These are phyloP conservation scores for Ophiobolus disseminans DNA, from an alignment of 2,329 filamentous ascomycete genomes.

Conservation along the genomic window DNA sequence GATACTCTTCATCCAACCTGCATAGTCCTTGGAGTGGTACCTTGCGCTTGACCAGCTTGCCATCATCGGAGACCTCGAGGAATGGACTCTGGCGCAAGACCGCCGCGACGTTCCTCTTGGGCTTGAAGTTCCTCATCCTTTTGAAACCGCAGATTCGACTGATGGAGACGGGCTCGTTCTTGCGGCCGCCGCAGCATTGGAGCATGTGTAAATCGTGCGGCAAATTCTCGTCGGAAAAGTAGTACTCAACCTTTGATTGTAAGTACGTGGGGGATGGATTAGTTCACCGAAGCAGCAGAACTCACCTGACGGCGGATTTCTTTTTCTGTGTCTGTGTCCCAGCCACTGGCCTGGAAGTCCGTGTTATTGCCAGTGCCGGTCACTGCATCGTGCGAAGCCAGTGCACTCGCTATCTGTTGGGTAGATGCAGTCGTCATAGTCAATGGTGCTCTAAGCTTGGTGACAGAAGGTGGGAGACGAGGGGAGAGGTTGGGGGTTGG, in stretches of 20 bases:
- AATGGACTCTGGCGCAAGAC: conserved; percentile 52
- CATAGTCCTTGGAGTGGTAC: conserved; percentile 46
- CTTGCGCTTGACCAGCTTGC: conserved; percentile 53
- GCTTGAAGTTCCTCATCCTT: conserved; percentile 56
- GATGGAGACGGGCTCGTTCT: conserved; percentile 54
- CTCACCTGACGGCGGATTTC: conserved; percentile 41
- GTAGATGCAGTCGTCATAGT: too few relatives aligned
- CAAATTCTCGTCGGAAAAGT: conserved; percentile 59
- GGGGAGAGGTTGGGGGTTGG: too few relatives aligned
- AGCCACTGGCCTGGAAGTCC: too few relatives aligned
- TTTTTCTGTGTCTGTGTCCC: too few relatives aligned
- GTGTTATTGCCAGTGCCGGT: too few relatives aligned
- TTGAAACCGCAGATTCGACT: conserved; percentile 53
- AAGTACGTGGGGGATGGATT: neutral
- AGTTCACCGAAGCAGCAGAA: neutral
- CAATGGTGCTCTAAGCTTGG: too few relatives aligned
- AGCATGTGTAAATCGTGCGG: conserved; percentile 53
- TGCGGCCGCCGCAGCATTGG: conserved; percentile 47
- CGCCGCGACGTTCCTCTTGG: conserved; percentile 46
- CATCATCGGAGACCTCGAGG: conserved; percentile 51
- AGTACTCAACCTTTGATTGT: conserved; percentile 55
- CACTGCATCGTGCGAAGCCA: too few relatives aligned
- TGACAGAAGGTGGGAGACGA: too few relatives aligned
- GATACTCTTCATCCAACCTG: conserved; percentile 36
- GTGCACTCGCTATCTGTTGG: too few relatives aligned